Evolutionary conservation across 2,329 filamentous ascomycete genomes (phyloP).

Genomic region (Malbranchea cinnamomea): DNA sequence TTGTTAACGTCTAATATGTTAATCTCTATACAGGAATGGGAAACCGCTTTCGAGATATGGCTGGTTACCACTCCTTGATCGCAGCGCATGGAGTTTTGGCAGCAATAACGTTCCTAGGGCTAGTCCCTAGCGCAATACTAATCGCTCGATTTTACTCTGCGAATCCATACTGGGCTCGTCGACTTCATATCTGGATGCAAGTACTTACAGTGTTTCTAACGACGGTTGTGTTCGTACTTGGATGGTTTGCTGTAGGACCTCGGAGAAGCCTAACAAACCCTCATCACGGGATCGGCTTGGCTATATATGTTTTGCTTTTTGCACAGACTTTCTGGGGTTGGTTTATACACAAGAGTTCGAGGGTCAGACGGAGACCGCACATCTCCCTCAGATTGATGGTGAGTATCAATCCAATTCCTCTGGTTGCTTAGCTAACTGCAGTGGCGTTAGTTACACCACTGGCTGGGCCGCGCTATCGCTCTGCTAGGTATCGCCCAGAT

Average conservation of each 20-base stretch:
- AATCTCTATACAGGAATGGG: slow-evolving; percentile 41
- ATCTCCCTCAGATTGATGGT: slow-evolving; percentile 45
- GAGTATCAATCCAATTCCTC: slow-evolving; percentile 12
- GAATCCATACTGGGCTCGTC: slow-evolving; percentile 39
- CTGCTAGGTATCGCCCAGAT: slow-evolving; percentile 77
- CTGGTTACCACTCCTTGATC: slow-evolving; percentile 43
- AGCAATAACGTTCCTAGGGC: slow-evolving; percentile 44
- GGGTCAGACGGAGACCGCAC: slow-evolving; percentile 37
- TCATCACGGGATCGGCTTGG: slow-evolving; percentile 51
- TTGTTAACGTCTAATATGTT: background rate
- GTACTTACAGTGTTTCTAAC: slow-evolving; percentile 44
- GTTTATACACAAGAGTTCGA: slow-evolving; percentile 39
- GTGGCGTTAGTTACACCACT: slow-evolving; percentile 61
- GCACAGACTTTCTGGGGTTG: slow-evolving; percentile 45
- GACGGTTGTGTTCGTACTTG: slow-evolving; percentile 47
- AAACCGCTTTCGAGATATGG: slow-evolving; percentile 46
- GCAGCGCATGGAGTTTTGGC: slow-evolving; percentile 46
- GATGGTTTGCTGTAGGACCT: slow-evolving; percentile 49
- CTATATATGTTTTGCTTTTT: slow-evolving; percentile 46
- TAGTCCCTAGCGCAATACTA: slow-evolving; percentile 46
- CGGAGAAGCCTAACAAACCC: slow-evolving; percentile 47
- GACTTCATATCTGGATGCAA: slow-evolving; percentile 49
- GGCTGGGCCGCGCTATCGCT: slow-evolving; percentile 64
- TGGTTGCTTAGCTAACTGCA: slow-evolving; percentile 5
- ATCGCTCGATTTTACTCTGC: slow-evolving; percentile 45